phyloP scores from a whole-genome alignment of 179 eudicot species.

The Pouteria campechiana region DNA sequence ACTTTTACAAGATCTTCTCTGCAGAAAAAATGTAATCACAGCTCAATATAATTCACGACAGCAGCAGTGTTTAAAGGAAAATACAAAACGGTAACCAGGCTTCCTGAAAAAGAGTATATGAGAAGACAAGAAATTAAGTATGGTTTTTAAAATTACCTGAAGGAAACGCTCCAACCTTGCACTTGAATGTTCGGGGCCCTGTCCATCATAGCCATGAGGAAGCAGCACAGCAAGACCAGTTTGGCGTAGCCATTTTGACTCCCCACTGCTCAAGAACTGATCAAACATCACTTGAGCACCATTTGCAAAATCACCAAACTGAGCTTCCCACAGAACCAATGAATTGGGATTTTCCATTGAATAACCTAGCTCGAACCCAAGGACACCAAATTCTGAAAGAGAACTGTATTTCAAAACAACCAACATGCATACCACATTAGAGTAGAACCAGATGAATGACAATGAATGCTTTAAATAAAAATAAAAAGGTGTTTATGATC shows the following conservation, averaged over 20 bases:
- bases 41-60: no score
- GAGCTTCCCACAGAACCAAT: conserved; percentile 8
- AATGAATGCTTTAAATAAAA: no score
- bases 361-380: conserved; percentile 7
- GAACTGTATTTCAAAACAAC: no score
- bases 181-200: conserved; percentile 10
- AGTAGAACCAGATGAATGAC: no score
- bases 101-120: no score
- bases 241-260: conserved; percentile 6
- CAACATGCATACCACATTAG: no score
- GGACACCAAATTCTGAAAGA: conserved; percentile 9
- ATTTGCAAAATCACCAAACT: conserved; percentile 7
- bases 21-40: no score
- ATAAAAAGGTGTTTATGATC: no score
- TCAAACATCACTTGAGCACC: conserved; percentile 8
- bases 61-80: no score
- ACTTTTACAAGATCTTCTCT: no score
- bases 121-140: no score
- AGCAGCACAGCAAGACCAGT: conserved; percentile 8
- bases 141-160: conserved; percentile 2
- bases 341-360: conserved; percentile 10
- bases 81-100: no score
- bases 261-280: conserved; percentile 9
- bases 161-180: conserved; percentile 7
- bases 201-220: conserved; percentile 11